These are phyloP conservation scores for Termitomyces sp. DNA, from an alignment of 768 basidiomycete species.

Conservation along the genomic window DNA sequence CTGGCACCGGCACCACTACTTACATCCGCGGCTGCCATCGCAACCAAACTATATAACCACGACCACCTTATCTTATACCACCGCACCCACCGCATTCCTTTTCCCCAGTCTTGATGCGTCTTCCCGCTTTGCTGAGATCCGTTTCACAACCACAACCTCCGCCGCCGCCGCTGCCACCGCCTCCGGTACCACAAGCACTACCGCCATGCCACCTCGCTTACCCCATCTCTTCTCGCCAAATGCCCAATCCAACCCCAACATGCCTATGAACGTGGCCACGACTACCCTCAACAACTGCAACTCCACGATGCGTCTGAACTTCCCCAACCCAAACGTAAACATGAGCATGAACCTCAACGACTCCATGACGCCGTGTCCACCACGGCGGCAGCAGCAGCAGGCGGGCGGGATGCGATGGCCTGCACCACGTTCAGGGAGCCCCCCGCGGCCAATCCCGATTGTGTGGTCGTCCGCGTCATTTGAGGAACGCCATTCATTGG, in stretches of 20 bases:
- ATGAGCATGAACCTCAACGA: not conserved
- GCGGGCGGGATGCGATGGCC: not conserved
- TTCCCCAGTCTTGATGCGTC: not conserved
- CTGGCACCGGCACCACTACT: too few relatives aligned
- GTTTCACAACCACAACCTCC: too few relatives aligned
- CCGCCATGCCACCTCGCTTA: not conserved
- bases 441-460: not conserved
- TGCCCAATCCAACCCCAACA: not conserved
- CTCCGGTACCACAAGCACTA: too few relatives aligned
- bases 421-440: not conserved
- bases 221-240: not conserved
- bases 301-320: not conserved
- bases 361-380: not conserved
- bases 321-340: not conserved
- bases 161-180: too few relatives aligned
- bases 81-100: not conserved
- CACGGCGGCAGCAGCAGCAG: not conserved
- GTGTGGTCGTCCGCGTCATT: not conserved
- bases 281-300: not conserved
- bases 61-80: not conserved
- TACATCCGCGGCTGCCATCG: not conserved
- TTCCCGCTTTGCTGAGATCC: too few relatives aligned
- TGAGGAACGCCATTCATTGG: not conserved
- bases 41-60: not conserved
- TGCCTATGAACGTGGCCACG: not conserved